These are phyloP conservation scores for Penicillium coffeae DNA, from an alignment of 495 filamentous ascomycete genomes.

Conservation along the genomic window DNA sequence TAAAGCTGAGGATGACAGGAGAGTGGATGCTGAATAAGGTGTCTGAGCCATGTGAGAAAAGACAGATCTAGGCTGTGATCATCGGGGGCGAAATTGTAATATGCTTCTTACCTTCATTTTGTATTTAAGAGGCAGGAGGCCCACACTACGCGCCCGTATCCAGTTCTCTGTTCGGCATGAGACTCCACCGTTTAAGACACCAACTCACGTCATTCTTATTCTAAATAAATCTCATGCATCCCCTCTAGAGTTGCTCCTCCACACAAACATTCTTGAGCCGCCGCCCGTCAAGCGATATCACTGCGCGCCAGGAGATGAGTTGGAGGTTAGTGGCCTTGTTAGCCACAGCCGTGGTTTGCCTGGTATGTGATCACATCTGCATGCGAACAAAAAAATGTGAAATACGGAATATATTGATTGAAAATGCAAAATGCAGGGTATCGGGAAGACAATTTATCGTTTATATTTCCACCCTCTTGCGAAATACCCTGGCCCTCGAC, in stretches of 20 bases:
- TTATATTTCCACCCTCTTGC: slow-evolving; percentile 2
- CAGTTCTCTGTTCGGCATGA: no score
- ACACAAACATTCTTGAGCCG: no score
- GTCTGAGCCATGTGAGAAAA: background rate
- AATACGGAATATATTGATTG: background rate
- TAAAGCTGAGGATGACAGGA: background rate
- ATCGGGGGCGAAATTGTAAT: background rate
- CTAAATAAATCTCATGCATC: background rate
- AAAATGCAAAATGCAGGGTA: background rate
- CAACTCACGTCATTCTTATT: background rate
- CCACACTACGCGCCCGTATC: no score
- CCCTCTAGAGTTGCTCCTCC: no score
- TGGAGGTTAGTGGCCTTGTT: background rate
- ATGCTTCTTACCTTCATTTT: no score
- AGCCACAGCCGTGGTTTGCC: background rate
- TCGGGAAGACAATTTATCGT: background rate
- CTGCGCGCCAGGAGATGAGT: background rate
- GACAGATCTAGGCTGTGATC: background rate
- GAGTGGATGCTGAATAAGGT: background rate
- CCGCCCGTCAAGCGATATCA: no score
- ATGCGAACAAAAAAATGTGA: background rate
- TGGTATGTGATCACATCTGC: background rate
- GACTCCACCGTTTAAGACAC: no score
- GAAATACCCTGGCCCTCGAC: slow-evolving; percentile 1
- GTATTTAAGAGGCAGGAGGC: no score